Percentiles rank a stretch among this genome's conserved stretches.
Evolutionary conservation across 768 basidiomycete species (phyloP).

Genomic region (Termitomyces sp.): DNA sequence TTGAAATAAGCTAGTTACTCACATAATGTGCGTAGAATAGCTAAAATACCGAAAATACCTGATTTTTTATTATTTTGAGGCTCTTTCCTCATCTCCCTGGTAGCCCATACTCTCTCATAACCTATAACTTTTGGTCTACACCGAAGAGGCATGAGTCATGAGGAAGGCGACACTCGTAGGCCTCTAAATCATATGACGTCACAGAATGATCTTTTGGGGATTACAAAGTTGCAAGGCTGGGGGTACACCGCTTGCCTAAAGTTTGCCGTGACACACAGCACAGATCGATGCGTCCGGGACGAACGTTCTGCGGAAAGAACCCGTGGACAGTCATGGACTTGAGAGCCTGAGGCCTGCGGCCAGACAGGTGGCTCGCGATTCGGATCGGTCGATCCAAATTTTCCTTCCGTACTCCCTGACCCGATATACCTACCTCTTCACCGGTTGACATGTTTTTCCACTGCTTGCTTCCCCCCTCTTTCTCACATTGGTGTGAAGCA

Average conservation of each 20-base stretch:
- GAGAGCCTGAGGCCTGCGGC: neutral
- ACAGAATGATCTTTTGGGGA: neutral
- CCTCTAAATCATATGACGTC: neutral
- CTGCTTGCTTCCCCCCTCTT: neutral
- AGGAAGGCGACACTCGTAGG: neutral
- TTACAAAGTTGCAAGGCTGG: neutral
- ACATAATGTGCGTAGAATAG: too few species aligned
- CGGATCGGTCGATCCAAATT: neutral
- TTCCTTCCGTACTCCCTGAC: neutral
- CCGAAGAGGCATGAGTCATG: too few species aligned
- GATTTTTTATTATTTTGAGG: too few species aligned
- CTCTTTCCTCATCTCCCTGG: too few species aligned
- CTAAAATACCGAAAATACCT: too few species aligned
- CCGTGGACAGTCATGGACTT: neutral
- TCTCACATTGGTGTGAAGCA: neutral
- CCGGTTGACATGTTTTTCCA: neutral
- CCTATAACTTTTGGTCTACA: too few species aligned
- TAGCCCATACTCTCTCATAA: too few species aligned
- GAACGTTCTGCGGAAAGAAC: neutral
- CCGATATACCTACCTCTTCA: neutral
- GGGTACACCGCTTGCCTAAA: neutral
- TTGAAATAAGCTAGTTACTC: too few species aligned
- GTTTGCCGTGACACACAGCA: neutral
- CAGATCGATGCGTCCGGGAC: neutral
- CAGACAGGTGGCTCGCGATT: neutral